Base-by-base conservation (phyloP, 2,329 filamentous ascomycete genomes). In the Sporothrix variecibatus region DNA sequence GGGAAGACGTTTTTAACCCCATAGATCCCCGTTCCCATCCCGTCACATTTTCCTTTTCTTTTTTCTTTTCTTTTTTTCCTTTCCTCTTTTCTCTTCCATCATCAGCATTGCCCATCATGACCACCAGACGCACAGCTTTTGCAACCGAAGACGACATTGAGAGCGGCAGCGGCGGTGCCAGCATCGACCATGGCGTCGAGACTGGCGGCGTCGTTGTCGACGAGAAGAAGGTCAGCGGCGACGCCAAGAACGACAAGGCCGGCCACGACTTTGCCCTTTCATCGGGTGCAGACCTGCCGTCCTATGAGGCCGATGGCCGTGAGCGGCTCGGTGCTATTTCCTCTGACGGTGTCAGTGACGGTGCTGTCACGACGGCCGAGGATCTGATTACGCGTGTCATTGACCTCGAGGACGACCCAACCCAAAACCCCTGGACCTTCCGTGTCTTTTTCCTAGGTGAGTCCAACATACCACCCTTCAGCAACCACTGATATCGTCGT, bases 351-450 rank as follows among this genome's bases (percentile, higher is more conserved):
- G 43, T 15, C n/a, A 15, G 7, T 15, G 43, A 23, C 46, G 68
- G 67, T 6, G 72, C 43, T 9, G 64, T 75, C 23, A 51, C 40
- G 28, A 73, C 72, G 26, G 74, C 72, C 69, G 58, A 73, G 69
- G 74, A 76, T 49, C 76, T 77, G 1, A 56, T 75, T 11, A 73
- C 76, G 5, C 74, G 74, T 34, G 75, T 76, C 40, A 76, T 78
- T n/a, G 75, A 76, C 38, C 74, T 77, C 53, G 75, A 77, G 67
- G 77, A 78, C 53, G 77, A 78, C 72, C 75, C 77, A 49, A 75
- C 73, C 3, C 74, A 75, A 40, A 77, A 74, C 51, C 77, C 77
- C 5, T 78, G 75, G 75, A 77, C 77, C 0, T 75, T 78, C 49
- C 74, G 77, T 15, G 71, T 75, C 1, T 75, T 75, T 12, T 74